These are phyloP conservation scores for Talaromyces sp. DNA, from an alignment of 2,329 filamentous ascomycete genomes.

Conservation along the genomic window DNA sequence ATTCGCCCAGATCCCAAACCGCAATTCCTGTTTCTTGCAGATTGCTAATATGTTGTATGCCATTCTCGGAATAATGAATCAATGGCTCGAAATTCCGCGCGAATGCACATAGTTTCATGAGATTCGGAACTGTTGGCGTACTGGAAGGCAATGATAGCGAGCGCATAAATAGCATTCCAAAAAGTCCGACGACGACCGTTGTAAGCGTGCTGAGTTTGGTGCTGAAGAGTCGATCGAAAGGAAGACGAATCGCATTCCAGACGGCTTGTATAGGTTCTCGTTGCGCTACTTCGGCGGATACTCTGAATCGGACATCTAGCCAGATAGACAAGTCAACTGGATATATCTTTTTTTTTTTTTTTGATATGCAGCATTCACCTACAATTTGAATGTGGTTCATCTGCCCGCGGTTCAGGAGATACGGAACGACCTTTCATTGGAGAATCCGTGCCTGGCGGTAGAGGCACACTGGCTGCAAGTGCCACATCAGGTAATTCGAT, in stretches of 20 bases:
- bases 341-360: not conserved
- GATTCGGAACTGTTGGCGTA: conserved; percentile 68
- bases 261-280: conserved; percentile 76
- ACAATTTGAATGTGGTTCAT: conserved; percentile 18
- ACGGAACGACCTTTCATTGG: conserved; percentile 56
- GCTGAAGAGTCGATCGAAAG: conserved; percentile 50
- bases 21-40: conserved; percentile 88
- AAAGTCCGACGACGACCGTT: conserved; percentile 58
- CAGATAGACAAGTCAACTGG: not conserved
- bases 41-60: conserved; percentile 78
- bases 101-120: conserved; percentile 85
- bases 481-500: conserved; percentile 47
- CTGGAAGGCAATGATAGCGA: conserved; percentile 65
- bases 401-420: conserved; percentile 45
- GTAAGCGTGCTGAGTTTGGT: conserved; percentile 66
- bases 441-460: conserved; percentile 53
- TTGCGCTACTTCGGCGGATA: conserved; percentile 84
- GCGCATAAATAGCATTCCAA: conserved; percentile 63
- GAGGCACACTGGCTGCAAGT: conserved; percentile 55
- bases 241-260: conserved; percentile 57
- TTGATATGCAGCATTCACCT: not conserved
- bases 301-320: conserved; percentile 65
- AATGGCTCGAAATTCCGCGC: conserved; percentile 90
- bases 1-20: conserved; percentile 92
- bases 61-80: conserved; percentile 91